These are phyloP conservation scores for Wakefieldia striispora DNA, from an alignment of 768 basidiomycete genomes.

Conservation along the genomic window DNA sequence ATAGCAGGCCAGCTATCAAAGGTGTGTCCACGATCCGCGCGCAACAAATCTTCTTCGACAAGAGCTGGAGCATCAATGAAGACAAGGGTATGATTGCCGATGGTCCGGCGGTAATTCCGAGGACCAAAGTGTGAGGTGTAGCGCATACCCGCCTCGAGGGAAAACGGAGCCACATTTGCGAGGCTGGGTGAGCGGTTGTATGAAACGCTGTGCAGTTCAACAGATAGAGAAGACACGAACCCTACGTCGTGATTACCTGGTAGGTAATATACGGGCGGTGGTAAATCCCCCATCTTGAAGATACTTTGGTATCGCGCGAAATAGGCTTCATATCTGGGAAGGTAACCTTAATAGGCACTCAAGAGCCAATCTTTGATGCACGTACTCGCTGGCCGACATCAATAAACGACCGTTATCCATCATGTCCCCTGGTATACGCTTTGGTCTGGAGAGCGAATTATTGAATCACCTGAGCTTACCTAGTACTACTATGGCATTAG, in stretches of 20 bases:
- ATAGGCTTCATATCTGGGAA: slow-evolving; percentile 70
- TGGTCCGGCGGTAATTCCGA: slow-evolving; percentile 56
- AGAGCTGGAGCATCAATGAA: slow-evolving; percentile 73
- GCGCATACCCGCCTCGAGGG: slow-evolving; percentile 47
- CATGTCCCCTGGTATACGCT: slow-evolving; percentile 57
- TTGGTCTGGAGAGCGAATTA: not conserved
- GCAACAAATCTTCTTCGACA: slow-evolving; percentile 68
- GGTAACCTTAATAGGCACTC: slow-evolving; percentile 6
- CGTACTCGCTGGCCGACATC: slow-evolving; percentile 70
- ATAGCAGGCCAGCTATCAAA: slow-evolving; percentile 48
- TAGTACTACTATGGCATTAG: slow-evolving; percentile 76
- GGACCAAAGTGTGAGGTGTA: slow-evolving; percentile 78
- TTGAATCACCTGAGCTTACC: slow-evolving; percentile 37
- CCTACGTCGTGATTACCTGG: slow-evolving; percentile 93
- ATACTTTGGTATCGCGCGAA: slow-evolving; percentile 66
- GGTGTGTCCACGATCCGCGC: slow-evolving; percentile 38
- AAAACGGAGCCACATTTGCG: slow-evolving; percentile 30
- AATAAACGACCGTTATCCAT: slow-evolving; percentile 77
- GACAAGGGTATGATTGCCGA: slow-evolving; percentile 72
- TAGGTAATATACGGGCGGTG: slow-evolving; percentile 62
- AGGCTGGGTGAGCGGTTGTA: slow-evolving; percentile 21
- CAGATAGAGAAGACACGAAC: slow-evolving; percentile 36
- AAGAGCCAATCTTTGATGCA: slow-evolving; percentile 11
- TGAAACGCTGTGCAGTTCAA: not conserved
- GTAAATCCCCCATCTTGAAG: slow-evolving; percentile 47